These are phyloP conservation scores for Citrus cavaleriei DNA, from an alignment of 345 rosid genomes.

Conservation along the genomic window DNA sequence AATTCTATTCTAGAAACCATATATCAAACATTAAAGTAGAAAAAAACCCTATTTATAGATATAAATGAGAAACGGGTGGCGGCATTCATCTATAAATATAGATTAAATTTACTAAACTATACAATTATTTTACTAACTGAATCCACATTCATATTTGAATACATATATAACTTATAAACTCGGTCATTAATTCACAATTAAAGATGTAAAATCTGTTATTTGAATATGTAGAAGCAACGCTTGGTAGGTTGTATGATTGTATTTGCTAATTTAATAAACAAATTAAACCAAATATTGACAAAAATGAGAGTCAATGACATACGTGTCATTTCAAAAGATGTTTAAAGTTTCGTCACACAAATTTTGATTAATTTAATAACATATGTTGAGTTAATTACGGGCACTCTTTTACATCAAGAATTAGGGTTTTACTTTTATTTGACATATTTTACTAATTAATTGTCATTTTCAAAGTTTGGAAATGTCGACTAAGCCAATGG, in stretches of 20 bases:
- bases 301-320: constrained; percentile 3
- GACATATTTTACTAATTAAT: background rate
- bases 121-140: background rate
- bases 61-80: background rate
- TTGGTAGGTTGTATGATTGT: background rate
- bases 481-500: constrained; percentile 15
- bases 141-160: no score
- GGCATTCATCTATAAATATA: background rate
- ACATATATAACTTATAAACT: no score
- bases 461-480: constrained; percentile 11
- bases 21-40: background rate
- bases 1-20: constrained; percentile 1
- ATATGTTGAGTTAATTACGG: background rate
- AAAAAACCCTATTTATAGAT: background rate
- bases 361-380: background rate
- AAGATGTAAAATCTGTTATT: background rate
- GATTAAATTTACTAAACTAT: background rate
- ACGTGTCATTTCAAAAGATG: constrained; percentile 7
- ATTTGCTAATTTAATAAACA: background rate
- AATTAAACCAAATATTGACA: background rate
- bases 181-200: no score
- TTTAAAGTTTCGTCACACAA: background rate
- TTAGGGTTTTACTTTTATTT: background rate
- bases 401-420: background rate
- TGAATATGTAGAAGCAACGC: background rate